Conservation (phyloP, 1,139 yeast genomes). For the Fermentozyma sake region DNA sequence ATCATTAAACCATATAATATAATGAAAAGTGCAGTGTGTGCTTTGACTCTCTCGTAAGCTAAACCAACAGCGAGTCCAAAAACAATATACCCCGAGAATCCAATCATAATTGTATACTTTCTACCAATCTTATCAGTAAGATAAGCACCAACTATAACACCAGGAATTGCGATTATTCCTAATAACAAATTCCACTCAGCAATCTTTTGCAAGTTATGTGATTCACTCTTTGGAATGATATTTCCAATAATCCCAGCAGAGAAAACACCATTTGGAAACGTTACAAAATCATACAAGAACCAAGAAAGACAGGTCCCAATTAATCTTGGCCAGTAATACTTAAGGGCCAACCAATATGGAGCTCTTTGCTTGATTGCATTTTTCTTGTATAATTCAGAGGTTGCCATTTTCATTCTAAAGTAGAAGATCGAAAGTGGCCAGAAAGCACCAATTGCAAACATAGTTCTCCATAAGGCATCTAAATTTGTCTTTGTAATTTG, state of each 20-base stretch:
- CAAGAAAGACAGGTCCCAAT: slow-evolving; percentile 57
- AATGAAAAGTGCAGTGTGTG: slow-evolving; percentile 52
- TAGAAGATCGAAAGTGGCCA: slow-evolving; percentile 73
- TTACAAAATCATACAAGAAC: slow-evolving; percentile 62
- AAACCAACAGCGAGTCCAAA: slow-evolving; percentile 58
- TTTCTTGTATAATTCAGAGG: slow-evolving; percentile 53
- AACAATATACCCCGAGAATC: slow-evolving; percentile 55
- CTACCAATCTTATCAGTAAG: slow-evolving; percentile 53
- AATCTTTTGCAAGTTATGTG: slow-evolving; percentile 35
- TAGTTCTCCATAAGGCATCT: slow-evolving; percentile 66
- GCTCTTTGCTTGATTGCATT: slow-evolving; percentile 46
- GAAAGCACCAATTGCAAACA: slow-evolving; percentile 69
- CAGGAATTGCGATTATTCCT: slow-evolving; percentile 52
- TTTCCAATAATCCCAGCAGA: slow-evolving; percentile 48
- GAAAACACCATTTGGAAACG: slow-evolving; percentile 63
- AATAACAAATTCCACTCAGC: slow-evolving; percentile 59
- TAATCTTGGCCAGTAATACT: slow-evolving; percentile 52
- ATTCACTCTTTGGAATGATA: slow-evolving; percentile 30
- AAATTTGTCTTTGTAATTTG: slow-evolving; percentile 50
- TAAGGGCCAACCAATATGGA: slow-evolving; percentile 51
- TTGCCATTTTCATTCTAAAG: slow-evolving; percentile 68
- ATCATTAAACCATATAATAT: slow-evolving; percentile 57
- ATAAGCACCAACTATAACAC: slow-evolving; percentile 54
- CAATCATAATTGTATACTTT: slow-evolving; percentile 54
- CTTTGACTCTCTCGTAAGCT: slow-evolving; percentile 43